phyloP scores from a whole-genome alignment of 2,329 filamentous ascomycete species.

The Dactylellina haptotyla region DNA sequence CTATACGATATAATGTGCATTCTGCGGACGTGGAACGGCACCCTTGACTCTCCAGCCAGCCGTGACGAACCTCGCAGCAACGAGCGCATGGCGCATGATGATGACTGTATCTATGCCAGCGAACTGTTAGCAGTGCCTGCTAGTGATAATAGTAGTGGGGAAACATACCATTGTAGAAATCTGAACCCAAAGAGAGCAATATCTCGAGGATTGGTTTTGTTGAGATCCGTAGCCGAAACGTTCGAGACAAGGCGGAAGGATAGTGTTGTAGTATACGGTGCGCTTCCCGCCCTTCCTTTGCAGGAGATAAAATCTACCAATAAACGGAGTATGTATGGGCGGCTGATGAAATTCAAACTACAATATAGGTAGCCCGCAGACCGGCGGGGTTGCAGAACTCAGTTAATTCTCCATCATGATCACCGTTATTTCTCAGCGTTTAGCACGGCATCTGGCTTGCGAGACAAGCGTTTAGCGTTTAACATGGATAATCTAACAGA shows the following conservation, averaged over 20 bases:
- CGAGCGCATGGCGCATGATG: conserved; percentile 7
- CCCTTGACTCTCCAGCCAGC: background rate
- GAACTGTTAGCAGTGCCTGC: conserved; percentile 4
- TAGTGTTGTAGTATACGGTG: no score
- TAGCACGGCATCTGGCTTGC: no score
- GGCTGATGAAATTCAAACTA: no score
- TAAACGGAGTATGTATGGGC: no score
- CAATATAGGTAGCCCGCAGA: no score
- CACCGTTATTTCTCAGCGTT: background rate
- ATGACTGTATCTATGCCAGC: background rate
- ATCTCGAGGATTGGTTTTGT: no score
- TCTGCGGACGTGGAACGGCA: background rate
- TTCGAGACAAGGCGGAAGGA: no score
- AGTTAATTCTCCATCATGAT: background rate
- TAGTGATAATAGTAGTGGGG: background rate
- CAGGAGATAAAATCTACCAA: no score
- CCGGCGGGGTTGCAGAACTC: background rate
- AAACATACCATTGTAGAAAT: conserved; percentile 21
- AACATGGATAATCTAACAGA: background rate
- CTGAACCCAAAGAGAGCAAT: no score
- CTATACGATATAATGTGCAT: background rate
- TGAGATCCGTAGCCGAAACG: no score
- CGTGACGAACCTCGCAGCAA: conserved; percentile 23
- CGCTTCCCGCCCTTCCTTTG: no score
- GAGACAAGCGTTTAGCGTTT: no score